phyloP scores from a whole-genome alignment of 176 grass and related monocot species.

The Ananas comosus region DNA sequence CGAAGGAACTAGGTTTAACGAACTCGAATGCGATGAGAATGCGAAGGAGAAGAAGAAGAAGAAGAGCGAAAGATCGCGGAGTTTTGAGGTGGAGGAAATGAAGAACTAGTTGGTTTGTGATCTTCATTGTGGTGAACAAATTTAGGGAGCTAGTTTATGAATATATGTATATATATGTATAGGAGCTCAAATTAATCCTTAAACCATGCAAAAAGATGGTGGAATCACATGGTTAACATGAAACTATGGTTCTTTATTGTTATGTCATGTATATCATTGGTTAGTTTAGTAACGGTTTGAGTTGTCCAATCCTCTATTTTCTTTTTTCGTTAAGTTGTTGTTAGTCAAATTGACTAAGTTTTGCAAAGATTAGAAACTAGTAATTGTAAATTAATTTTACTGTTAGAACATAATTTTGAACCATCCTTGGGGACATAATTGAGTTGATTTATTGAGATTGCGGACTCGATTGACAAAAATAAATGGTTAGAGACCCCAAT shows the following conservation, averaged over 20 bases:
- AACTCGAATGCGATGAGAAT: slow-evolving; percentile 3
- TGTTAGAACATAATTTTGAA: too few relatives aligned
- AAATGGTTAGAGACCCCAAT: too few relatives aligned
- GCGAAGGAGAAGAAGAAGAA: slow-evolving; percentile 1
- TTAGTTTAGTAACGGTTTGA: neutral
- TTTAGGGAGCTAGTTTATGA: too few relatives aligned
- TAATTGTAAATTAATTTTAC: too few relatives aligned
- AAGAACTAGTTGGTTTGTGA: too few relatives aligned
- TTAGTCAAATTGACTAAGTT: neutral
- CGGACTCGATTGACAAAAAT: too few relatives aligned
- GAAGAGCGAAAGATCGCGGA: neutral
- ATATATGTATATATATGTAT: too few relatives aligned
- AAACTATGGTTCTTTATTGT: neutral
- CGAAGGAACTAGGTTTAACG: neutral
- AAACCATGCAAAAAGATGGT: neutral
- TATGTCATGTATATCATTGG: neutral
- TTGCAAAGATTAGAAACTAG: too few relatives aligned
- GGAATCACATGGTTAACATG: neutral
- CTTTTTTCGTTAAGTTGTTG: neutral
- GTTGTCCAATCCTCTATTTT: neutral
- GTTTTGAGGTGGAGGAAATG: too few relatives aligned
- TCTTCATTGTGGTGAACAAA: too few relatives aligned
- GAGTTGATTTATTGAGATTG: too few relatives aligned
- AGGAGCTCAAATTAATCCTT: neutral
- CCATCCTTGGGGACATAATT: too few relatives aligned